Evolutionary conservation across 2,329 filamentous ascomycete genomes (phyloP), one percentile per base, ranked within the genome.

Genomic region (Aspergillus transmontanensis): DNA sequence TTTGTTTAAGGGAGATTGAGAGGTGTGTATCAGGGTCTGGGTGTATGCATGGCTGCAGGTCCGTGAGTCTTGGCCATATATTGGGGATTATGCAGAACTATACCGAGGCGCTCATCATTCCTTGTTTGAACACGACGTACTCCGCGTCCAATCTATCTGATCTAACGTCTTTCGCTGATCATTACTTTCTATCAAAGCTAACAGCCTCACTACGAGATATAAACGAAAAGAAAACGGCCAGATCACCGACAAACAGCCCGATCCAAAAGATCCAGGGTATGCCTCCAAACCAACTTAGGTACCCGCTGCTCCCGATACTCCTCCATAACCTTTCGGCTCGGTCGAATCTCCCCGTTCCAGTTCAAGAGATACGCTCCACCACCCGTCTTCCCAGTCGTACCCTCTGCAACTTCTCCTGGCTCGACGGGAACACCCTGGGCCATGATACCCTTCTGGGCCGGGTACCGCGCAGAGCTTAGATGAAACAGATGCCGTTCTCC

Each of bases 401-500:
- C 64, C 4, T 6, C 57, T 0, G 64, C 64, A 4, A 54, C 28
- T 12, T 58, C 58, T 9, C 14, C 59, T 11, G 16, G 2, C 6
- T 62, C 41, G 48, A 51, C 4, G 4, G 36, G 34, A 23, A 56
- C 57, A 4, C 36, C 59, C n/a, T 58, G 59, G 6, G 3, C 6
- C 9, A 21, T 16, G 30, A 21, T 14, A 3, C 36, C 30, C 12
- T 51, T 2, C 45, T 57, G 62, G 3, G 62, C 58, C 0, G 66
- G 62, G 32, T 66, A 68, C 19, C 50, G 51, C 7, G 53, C 59
- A 10, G 56, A 62, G 23, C 50, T 65, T 28, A 63, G n/a, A 56
- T 63, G 60, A 28, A 60, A 68, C 30, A 68, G 32, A 62, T 67
- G 64, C 19, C 66, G 39, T 43, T 68, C 64, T 19, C 64, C 66